Evolutionary conservation across 306 rosid species (phyloP).

Genomic region (Rosa chinensis): DNA sequence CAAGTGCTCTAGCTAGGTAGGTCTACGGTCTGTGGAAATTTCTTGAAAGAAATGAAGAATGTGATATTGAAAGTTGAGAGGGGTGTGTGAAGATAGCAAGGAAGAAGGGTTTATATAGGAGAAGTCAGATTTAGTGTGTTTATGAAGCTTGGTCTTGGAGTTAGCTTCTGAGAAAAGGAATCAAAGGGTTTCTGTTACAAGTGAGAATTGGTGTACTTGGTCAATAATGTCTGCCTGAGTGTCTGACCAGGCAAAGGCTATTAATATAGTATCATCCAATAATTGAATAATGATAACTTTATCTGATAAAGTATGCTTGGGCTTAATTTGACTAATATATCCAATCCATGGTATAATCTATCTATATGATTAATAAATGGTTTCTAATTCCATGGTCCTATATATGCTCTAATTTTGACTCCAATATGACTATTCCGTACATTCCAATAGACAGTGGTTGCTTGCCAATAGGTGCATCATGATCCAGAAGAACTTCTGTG

Average conservation of each 20-base stretch:
- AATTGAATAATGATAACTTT: not conserved
- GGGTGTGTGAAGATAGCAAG: not conserved
- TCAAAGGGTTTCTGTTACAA: not conserved
- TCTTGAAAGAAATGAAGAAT: not conserved
- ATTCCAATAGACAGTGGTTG: not conserved
- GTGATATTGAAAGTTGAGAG: not conserved
- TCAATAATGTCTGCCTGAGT: constrained; percentile 1
- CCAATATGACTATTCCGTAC: not conserved
- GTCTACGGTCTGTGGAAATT: not conserved
- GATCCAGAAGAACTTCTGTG: not conserved
- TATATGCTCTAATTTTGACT: not conserved
- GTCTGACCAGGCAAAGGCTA: not conserved
- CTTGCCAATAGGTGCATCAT: not conserved
- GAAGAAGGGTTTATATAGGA: constrained; percentile 12
- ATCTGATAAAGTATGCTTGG: not conserved
- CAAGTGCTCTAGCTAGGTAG: no score
- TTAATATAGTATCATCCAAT: not conserved
- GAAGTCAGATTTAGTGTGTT: not conserved
- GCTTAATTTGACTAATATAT: not conserved
- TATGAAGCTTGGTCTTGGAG: not conserved
- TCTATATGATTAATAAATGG: not conserved
- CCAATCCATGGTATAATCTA: not conserved
- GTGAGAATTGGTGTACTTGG: not conserved
- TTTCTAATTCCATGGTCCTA: not conserved
- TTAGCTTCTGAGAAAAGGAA: constrained; percentile 1